Evolutionary conservation across 164 flowering plant genomes (phyloP), one percentile per base, ranked within the genome.

Genomic region (Santalum album): DNA sequence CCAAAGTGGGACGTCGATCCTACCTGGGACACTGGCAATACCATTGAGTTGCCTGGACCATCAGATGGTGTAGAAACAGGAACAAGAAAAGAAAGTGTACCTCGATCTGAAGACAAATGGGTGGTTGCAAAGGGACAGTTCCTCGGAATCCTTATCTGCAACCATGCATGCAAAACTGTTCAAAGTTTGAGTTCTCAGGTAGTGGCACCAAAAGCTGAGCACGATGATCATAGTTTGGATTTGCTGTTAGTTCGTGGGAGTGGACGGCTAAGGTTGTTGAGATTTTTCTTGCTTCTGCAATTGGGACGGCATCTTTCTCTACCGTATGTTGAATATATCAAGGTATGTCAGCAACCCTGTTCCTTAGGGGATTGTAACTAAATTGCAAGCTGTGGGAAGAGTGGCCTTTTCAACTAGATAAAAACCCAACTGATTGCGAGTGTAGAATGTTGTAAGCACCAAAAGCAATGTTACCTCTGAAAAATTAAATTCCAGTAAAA

Each of bases 91-190:
- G 87, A 85, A 58, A 51, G 53, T 26, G 59, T 50, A 17, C 66
- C 78, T 12, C 68, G 64, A 55, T 34, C 27, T 57, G 90, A 81
- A 51, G 85, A 87, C 27, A 78, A 86, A 54, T 94, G 96, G 96
- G 74, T 90, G 39, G 45, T 49, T 49, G 65, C 53, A 15, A 94
- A 94, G 63, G 99, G 99, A 7, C 70, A 64, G 15, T 94, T 87
- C 72, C 88, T 94, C 53, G 97, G 96, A 46, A 79, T 90, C 44
- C 56, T 94, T 56, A 88, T 90, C 1, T 94, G 99, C 74, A 94
- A 94, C 73, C 99, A 94, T 72, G 76, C 97, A 7, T 94, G 99
- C 75, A 82, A 76, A 70, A 94, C 97, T 14, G 99, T 94, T 54
- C 99, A 90, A 60, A 77, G 84, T 73, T 58, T 82, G 73, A 87